A percentile compares a stretch with the other conserved stretches of the same genome.
Evolutionary conservation across 305 asterid genomes (phyloP).

Genomic region (Fraxinus sp.): DNA sequence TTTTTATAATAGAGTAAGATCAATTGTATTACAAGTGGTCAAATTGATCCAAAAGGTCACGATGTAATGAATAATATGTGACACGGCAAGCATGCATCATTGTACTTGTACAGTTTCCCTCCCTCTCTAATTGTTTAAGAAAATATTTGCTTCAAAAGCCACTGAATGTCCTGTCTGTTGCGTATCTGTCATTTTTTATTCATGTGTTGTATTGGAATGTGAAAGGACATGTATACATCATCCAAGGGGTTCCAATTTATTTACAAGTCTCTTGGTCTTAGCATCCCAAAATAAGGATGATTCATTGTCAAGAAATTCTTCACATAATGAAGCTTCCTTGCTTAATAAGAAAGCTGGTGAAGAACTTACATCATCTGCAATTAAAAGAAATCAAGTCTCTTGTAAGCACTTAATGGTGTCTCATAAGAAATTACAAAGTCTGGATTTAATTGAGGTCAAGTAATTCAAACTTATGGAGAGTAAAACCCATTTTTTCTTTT

Average conservation of each 20-base stretch:
- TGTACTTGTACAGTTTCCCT: neutral
- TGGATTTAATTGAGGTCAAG: neutral
- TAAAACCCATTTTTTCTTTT: slow-evolving; percentile 11
- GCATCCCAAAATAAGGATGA: slow-evolving; percentile 5
- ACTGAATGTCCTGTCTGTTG: slow-evolving; percentile 9
- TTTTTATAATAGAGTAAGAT: neutral
- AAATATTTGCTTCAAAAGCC: slow-evolving; percentile 1
- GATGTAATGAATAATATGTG: neutral
- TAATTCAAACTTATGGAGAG: neutral
- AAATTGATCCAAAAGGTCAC: neutral
- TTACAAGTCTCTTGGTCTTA: slow-evolving; percentile 3
- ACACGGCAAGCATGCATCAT: neutral
- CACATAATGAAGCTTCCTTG: slow-evolving; percentile 12
- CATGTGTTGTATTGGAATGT: neutral
- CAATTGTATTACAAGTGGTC: neutral
- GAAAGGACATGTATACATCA: slow-evolving; percentile 2
- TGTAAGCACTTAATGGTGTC: neutral
- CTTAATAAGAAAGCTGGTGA: slow-evolving; percentile 18
- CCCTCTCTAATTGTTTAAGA: neutral
- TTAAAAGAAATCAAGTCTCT: slow-evolving; percentile 18
- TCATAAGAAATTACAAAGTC: neutral
- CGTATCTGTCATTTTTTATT: neutral
- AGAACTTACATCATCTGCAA: neutral
- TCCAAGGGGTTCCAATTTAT: slow-evolving; percentile 1
- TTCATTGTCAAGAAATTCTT: slow-evolving; percentile 3